A percentile compares a stretch with the other conserved stretches of the same genome.
phyloP scores from a whole-genome alignment of 768 basidiomycete species.

The Coprinellus aureogranulatus region DNA sequence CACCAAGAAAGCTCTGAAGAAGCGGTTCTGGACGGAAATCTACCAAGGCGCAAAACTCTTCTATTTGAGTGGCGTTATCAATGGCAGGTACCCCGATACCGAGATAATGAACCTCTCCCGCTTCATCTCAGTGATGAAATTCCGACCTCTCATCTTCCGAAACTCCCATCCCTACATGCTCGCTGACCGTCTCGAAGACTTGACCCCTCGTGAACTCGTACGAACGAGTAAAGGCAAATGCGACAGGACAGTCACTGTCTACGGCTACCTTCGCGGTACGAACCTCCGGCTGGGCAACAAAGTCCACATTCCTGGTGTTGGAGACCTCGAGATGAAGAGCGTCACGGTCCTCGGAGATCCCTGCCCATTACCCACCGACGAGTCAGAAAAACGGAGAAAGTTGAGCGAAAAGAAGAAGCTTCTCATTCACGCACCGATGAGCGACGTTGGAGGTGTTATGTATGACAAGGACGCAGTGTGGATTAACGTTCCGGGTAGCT shows the following conservation, averaged over 20 bases:
- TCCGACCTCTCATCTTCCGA: constrained; percentile 93
- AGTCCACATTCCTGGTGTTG: constrained; percentile 93
- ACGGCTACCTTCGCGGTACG: constrained; percentile 92
- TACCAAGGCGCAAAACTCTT: constrained; percentile 98
- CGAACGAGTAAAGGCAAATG: constrained; percentile 80
- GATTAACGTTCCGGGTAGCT: constrained; percentile 95
- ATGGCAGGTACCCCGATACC: constrained; percentile 94
- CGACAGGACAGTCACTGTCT: constrained; percentile 90
- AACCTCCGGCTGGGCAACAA: constrained; percentile 72
- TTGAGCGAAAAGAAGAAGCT: constrained; percentile 94
- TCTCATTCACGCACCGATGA: constrained; percentile 96
- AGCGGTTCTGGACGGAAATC: constrained; percentile 99
- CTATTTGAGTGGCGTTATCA: constrained; percentile 96
- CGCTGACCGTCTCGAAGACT: constrained; percentile 91
- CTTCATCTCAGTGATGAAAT: constrained; percentile 98
- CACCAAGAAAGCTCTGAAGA: constrained; percentile 93
- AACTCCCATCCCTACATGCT: constrained; percentile 95
- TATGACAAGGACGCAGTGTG: constrained; percentile 99
- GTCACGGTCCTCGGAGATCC: constrained; percentile 85
- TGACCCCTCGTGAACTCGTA: constrained; percentile 83
- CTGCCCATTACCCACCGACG: constrained; percentile 88
- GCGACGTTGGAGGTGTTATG: constrained; percentile 92
- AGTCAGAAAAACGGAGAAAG: constrained; percentile 88
- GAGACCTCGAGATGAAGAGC: constrained; percentile 76
- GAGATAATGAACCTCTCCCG: constrained; percentile 95